These are phyloP conservation scores for Crithidia expoeki DNA, from an alignment of 208 protist genomes.

Conservation along the genomic window DNA sequence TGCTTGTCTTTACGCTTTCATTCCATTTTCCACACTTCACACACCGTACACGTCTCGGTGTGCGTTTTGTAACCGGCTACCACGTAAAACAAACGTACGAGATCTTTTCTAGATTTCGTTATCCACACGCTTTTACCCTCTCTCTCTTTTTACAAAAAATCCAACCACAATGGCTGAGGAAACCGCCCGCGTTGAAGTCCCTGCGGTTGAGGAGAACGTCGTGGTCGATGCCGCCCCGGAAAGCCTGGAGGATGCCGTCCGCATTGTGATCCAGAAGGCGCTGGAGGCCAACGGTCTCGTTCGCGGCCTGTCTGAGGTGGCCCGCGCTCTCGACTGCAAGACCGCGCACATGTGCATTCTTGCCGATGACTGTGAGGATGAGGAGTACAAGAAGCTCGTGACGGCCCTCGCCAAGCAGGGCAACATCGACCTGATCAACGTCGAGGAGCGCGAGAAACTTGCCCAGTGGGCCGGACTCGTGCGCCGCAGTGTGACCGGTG, in stretches of 20 bases:
- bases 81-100: too few relatives aligned
- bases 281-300: conserved; percentile 89
- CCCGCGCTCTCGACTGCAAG: conserved; percentile 85
- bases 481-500: conserved; percentile 51
- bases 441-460: conserved; percentile 86
- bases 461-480: conserved; percentile 82
- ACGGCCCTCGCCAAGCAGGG: conserved; percentile 81
- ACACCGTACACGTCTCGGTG: not conserved
- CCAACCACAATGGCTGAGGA: conserved; percentile 84
- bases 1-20: not conserved
- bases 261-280: conserved; percentile 87
- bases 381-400: conserved; percentile 93
- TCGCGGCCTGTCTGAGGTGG: conserved; percentile 86
- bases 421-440: conserved; percentile 88
- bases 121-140: conserved; percentile 26
- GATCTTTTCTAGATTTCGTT: conserved; percentile 34
- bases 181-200: conserved; percentile 68
- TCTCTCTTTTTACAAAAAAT: conserved; percentile 26
- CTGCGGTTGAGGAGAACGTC: conserved; percentile 54
- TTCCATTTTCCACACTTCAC: not conserved
- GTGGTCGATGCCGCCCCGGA: conserved; percentile 73
- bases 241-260: conserved; percentile 83
- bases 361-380: conserved; percentile 92
- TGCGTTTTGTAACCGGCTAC: too few relatives aligned
- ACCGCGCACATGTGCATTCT: conserved; percentile 88